Evolutionary conservation across 768 basidiomycete species (phyloP).

Genomic region (Leccinum obscurum): DNA sequence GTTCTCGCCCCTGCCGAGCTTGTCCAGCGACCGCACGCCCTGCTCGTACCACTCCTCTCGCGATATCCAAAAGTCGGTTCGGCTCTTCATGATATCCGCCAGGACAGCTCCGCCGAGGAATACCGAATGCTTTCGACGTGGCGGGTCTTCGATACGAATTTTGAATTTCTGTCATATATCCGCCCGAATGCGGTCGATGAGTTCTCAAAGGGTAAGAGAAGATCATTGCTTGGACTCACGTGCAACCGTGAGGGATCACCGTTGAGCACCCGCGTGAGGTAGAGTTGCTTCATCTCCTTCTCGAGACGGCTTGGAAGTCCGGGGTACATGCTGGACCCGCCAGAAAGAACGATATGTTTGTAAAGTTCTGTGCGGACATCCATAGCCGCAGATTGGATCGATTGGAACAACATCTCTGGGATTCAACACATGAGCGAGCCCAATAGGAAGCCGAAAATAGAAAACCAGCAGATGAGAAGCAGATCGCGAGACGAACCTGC

Average conservation of each 20-base stretch:
- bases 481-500: slow-evolving; percentile 61
- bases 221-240: slow-evolving; percentile 48
- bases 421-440: background rate
- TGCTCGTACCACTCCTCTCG: slow-evolving; percentile 95
- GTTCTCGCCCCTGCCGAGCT: slow-evolving; percentile 72
- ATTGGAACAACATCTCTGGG: slow-evolving; percentile 93
- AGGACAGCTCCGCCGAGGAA: slow-evolving; percentile 99
- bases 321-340: slow-evolving; percentile 98
- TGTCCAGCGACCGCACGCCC: slow-evolving; percentile 78
- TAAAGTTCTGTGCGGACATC: slow-evolving; percentile 90
- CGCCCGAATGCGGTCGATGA: background rate
- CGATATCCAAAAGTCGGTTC: slow-evolving; percentile 94
- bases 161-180: slow-evolving; percentile 84
- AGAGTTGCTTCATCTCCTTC: slow-evolving; percentile 99
- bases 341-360: slow-evolving; percentile 97
- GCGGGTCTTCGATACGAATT: slow-evolving; percentile 97
- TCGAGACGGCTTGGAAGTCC: slow-evolving; percentile 95
- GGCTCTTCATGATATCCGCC: slow-evolving; percentile 96
- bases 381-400: slow-evolving; percentile 88
- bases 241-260: slow-evolving; percentile 83
- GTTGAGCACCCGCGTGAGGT: slow-evolving; percentile 84
- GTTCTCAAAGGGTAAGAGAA: background rate
- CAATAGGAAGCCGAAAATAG: background rate
- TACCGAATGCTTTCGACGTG: slow-evolving; percentile 98
- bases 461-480: background rate